Percentiles rank a stretch among this genome's conserved stretches.
Evolutionary conservation across 1,139 yeast species (phyloP).

Genomic region (Arxiozyma slooffiae): DNA sequence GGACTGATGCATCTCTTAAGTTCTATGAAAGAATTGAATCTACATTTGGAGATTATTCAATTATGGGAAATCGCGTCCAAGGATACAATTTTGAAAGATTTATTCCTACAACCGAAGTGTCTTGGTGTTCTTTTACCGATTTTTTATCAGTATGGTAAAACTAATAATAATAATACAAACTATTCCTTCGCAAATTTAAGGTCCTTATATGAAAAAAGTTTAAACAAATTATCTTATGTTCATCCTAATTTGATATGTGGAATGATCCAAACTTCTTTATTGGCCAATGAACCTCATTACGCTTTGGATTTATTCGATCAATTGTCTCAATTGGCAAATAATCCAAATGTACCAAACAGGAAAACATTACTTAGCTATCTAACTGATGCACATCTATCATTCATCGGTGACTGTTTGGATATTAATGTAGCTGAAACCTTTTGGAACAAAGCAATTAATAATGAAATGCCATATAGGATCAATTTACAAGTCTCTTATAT

Average conservation of each 20-base stretch:
- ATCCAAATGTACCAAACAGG: background rate
- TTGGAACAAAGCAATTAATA: conserved; percentile 56
- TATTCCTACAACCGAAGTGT: conserved; percentile 42
- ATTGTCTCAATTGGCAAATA: conserved; percentile 15
- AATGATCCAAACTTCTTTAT: conserved; percentile 47
- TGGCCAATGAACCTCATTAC: conserved; percentile 39
- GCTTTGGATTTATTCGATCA: conserved; percentile 42
- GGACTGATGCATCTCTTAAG: conserved; percentile 50
- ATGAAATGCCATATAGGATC: conserved; percentile 60
- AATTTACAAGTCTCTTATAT: conserved; percentile 67
- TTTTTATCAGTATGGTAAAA: conserved; percentile 47
- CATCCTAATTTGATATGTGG: conserved; percentile 47
- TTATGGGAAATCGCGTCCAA: conserved; percentile 40
- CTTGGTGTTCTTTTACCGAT: conserved; percentile 65
- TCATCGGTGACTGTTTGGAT: conserved; percentile 73
- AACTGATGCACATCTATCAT: conserved; percentile 61
- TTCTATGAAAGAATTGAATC: conserved; percentile 43
- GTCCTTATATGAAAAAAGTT: conserved; percentile 37
- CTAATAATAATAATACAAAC: conserved; percentile 17
- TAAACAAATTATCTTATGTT: conserved; percentile 26
- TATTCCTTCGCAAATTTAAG: conserved; percentile 46
- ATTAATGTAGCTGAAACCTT: conserved; percentile 59
- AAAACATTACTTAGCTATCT: conserved; percentile 32
- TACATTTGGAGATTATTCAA: conserved; percentile 43
- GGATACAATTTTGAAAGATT: conserved; percentile 16